Conservation (phyloP, 1,284 basidiomycete species). For the Sporisorium iseilematis-ciliati region DNA sequence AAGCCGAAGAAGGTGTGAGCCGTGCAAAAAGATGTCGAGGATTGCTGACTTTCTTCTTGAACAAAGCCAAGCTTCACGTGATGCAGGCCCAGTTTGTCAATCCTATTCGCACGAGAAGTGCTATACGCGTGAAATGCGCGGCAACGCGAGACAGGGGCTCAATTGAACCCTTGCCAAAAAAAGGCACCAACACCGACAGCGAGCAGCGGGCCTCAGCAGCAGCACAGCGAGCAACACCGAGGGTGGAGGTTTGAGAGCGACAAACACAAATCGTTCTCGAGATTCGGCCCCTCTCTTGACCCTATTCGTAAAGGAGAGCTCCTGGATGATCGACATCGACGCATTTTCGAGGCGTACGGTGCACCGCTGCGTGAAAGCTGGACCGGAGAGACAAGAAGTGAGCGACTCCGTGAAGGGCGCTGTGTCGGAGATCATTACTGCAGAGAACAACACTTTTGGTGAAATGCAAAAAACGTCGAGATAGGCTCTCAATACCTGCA, state of each 20-base stretch:
- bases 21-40: conserved; percentile 21
- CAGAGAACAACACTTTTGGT: conserved; percentile 3
- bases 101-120: conserved; percentile 18
- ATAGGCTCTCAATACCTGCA: conserved; percentile 1
- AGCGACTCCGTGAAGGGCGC: background rate
- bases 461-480: background rate
- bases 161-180: conserved; percentile 15
- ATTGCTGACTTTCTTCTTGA: conserved; percentile 28
- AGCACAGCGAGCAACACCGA: background rate
- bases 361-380: background rate
- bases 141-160: conserved; percentile 38
- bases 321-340: background rate
- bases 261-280: background rate
- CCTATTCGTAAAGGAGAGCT: background rate
- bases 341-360: background rate
- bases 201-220: background rate
- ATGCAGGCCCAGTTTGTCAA: background rate
- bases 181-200: background rate
- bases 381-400: background rate
- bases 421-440: background rate
- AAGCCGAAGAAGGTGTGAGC: background rate
- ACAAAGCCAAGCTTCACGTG: conserved; percentile 22
- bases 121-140: conserved; percentile 19
- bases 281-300: background rate
- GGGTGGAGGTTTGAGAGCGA: conserved; percentile 3